Evolutionary conservation across 2,329 filamentous ascomycete genomes (phyloP).

Genomic region (Cercospora beticola): DNA sequence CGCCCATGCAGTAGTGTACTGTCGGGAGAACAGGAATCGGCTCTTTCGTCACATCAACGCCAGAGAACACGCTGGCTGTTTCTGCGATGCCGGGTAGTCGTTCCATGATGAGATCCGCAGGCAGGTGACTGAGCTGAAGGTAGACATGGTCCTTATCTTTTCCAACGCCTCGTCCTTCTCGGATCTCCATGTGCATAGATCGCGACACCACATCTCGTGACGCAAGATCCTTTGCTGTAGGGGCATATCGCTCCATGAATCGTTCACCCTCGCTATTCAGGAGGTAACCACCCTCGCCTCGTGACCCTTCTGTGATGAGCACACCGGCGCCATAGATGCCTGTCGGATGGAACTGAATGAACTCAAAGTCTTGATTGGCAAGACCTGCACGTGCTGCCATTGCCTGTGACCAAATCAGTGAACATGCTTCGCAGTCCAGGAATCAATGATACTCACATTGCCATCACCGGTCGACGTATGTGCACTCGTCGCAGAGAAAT

Average conservation of each 20-base stretch:
- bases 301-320: conserved; percentile 52
- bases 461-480: conserved; percentile 54
- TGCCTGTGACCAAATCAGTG: conserved; percentile 33
- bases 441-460: conserved; percentile 32
- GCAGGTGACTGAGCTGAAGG: conserved; percentile 51
- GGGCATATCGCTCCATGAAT: conserved; percentile 55
- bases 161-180: conserved; percentile 49
- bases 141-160: conserved; percentile 50
- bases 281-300: conserved; percentile 53
- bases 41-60: conserved; percentile 51
- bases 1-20: conserved; percentile 55
- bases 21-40: conserved; percentile 53
- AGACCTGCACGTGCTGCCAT: conserved; percentile 52
- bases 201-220: conserved; percentile 50
- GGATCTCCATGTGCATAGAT: conserved; percentile 52
- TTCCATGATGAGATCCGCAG: conserved; percentile 49
- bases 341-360: conserved; percentile 53
- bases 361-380: conserved; percentile 53
- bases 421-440: neutral
- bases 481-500: conserved; percentile 52
- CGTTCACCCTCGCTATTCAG: conserved; percentile 51
- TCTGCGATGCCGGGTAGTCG: conserved; percentile 53
- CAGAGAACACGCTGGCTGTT: conserved; percentile 52
- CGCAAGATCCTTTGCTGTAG: conserved; percentile 52
- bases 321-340: conserved; percentile 54